Evolutionary conservation across 1,284 basidiomycete species (phyloP), one percentile per base, ranked within the genome.

Genomic region (Apiotrichum akiyoshidainum): DNA sequence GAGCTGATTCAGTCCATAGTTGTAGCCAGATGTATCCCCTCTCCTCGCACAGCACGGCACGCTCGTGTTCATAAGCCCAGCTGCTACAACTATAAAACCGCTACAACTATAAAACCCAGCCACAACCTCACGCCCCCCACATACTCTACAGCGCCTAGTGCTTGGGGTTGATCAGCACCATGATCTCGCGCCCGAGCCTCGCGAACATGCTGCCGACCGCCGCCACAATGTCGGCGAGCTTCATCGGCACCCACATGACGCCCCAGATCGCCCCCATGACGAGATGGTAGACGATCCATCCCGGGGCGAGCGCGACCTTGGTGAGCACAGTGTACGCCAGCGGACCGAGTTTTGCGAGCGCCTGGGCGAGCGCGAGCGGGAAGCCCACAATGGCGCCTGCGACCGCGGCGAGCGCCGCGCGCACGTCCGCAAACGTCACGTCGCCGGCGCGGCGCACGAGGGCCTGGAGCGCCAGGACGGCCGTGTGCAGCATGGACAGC

Each of bases 121-220:
- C n/a, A n/a, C n/a, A n/a, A n/a, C n/a, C n/a, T n/a, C n/a, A n/a
- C n/a, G n/a, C n/a, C n/a, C n/a, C n/a, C 8, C 7, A 35, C 34
- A 35, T 37, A 10, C 14, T 13, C 10, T 4, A 37, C 37, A 35
- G 8, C 12, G 2, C 11, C 55, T 45, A 46, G 26, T 37, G 26
- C 40, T 59, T 59, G 12, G 58, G 58, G 19, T 59, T 47, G 46
- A 55, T 34, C 26, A 10, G 51, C 33, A 51, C 53, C 8, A 54
- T 17, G 5, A 59, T 16, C 44, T 59, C 58, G 26, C 42, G 42
- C 2, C 19, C 48, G n/a, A 33, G 53, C 39, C 47, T 52, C 12
- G 14, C 33, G 2, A 59, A 2, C n/a, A 44, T 37, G 7, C 44
- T 31, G 0, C 10, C 35, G 2, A 35, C 11, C 1, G 19, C 19